phyloP scores from a whole-genome alignment of 148 eudicot species.

The Chenopodium quinoa region DNA sequence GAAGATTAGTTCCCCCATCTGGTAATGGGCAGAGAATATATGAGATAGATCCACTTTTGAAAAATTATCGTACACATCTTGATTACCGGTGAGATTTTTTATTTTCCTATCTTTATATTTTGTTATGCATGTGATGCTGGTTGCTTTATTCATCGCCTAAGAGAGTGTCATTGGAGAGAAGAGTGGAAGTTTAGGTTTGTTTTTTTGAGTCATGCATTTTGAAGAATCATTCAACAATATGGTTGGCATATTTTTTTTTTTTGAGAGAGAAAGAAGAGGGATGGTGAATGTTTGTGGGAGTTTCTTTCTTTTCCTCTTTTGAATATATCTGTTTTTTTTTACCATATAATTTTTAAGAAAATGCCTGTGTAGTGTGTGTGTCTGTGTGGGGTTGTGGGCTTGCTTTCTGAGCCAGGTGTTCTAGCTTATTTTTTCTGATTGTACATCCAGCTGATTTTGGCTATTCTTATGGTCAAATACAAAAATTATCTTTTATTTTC shows the following conservation, averaged over 20 bases:
- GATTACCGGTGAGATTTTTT: conserved; percentile 71
- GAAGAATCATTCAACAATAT: neutral
- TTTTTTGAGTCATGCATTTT: neutral
- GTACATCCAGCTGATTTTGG: too few species aligned
- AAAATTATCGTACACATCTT: conserved; percentile 64
- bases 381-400: too few species aligned
- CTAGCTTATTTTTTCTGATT: too few species aligned
- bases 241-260: neutral
- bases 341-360: neutral
- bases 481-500: too few species aligned
- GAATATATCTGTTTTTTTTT: neutral
- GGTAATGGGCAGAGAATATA: conserved; percentile 82
- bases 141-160: neutral
- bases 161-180: conserved; percentile 6
- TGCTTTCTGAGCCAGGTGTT: too few species aligned
- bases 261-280: neutral
- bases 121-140: neutral
- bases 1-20: conserved; percentile 70
- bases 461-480: too few species aligned
- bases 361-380: neutral
- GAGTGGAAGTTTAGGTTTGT: neutral
- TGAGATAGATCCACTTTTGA: conserved; percentile 74
- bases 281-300: neutral
- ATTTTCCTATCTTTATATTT: neutral
- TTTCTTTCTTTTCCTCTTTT: neutral